Evolutionary conservation across 2,329 filamentous ascomycete species (phyloP), one percentile per base, ranked within the genome.

Genomic region (Lecanicillium sp.): DNA sequence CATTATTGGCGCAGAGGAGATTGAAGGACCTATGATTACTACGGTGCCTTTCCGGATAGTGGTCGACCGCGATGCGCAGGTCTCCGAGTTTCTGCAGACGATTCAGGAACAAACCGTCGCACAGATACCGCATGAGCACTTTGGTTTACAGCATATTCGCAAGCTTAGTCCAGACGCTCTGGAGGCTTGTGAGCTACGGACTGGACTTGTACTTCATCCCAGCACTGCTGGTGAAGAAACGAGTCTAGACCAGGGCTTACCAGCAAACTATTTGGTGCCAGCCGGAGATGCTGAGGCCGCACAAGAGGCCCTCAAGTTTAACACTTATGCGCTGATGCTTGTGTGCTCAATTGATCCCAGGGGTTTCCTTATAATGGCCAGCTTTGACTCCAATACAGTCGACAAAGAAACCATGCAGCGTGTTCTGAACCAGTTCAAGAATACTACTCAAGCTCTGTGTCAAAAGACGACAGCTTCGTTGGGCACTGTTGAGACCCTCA

Each of bases 101-200:
- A 65, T 83, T 3, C 77, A 83, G 28, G 61, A 73, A 20, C 65
- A 71, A 39, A 73, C 70, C 0, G 64, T 76, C 0, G 58, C 66
- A 3, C 70, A 75, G 46, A 80, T 83, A 5, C 72, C 77, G 0
- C 71, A 82, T 50, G 75, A 85, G 53, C 78, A 85, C 51, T 65
- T 73, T 35, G 75, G 75, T 15, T 58, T 79, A 32, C 75, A 79
- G 40, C 53, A 77, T 45, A 80, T 80, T 43, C 71, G 75, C 9
- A 64, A 67, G 16, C 55, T 80, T 11, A 75, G 71, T 48, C 58
- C 65, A 1, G 73, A 77, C 41, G 68, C 70, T 4, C 61, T 69
- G 9, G 62, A 73, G 42, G 74, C 74, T 3, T 78, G 73, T 48
- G 68, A 76, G 44, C 63, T 77, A 33, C 65, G 68, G 6, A 75